Evolutionary conservation across 768 basidiomycete genomes (phyloP).

Genomic region (Gloeophyllum trabeum): DNA sequence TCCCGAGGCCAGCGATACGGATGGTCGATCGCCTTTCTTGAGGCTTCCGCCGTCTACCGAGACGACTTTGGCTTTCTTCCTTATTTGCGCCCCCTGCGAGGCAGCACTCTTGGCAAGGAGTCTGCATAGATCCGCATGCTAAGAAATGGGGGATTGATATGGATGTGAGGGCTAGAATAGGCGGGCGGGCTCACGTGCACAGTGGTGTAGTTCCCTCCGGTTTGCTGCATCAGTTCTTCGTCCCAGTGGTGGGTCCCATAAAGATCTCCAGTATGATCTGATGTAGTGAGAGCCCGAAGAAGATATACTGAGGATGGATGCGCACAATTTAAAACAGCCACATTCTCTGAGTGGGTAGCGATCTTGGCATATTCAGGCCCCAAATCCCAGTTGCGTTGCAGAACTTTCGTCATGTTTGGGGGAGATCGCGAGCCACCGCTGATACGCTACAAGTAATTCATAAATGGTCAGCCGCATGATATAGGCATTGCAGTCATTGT

Average conservation of each 20-base stretch:
- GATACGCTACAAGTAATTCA: too few species aligned
- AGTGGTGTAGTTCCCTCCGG: conserved; percentile 19
- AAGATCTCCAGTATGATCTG: conserved; percentile 16
- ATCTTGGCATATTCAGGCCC: too few species aligned
- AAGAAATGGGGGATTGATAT: background rate
- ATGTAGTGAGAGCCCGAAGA: too few species aligned
- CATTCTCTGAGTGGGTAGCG: too few species aligned
- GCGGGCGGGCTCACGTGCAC: conserved; percentile 13
- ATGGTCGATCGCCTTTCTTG: conserved; percentile 5
- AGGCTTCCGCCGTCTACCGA: conserved; percentile 9
- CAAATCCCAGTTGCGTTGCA: too few species aligned
- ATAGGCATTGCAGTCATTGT: too few species aligned
- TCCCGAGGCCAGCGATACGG: conserved; percentile 18
- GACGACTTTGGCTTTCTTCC: conserved; percentile 16
- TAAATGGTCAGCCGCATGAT: too few species aligned
- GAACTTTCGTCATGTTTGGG: too few species aligned
- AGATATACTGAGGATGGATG: too few species aligned
- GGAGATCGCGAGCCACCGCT: too few species aligned
- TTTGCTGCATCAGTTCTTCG: conserved; percentile 15
- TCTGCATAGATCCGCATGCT: conserved; percentile 21
- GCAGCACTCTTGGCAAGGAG: conserved; percentile 19
- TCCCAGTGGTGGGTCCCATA: conserved; percentile 20
- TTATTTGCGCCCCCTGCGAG: conserved; percentile 14
- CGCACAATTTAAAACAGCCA: too few species aligned
- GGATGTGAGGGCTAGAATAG: background rate